Percentiles rank a stretch among this genome's conserved stretches.
Conservation (phyloP, 805 yeast species). For the Sugiyamaella valdiviana region DNA sequence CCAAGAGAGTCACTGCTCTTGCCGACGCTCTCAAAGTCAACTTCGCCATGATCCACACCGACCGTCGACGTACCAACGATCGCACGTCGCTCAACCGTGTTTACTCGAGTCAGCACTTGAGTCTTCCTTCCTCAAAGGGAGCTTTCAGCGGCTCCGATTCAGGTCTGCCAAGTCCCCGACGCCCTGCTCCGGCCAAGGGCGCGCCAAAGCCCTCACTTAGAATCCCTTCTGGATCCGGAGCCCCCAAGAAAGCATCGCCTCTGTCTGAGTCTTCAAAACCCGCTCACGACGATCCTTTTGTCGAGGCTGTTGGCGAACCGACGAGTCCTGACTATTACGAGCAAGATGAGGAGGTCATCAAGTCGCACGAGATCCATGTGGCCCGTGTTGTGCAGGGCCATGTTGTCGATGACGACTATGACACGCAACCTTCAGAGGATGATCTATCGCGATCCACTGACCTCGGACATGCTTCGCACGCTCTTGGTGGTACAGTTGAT, state of each 20-base stretch:
- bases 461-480: conserved; percentile 38
- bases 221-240: background rate
- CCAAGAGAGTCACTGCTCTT: conserved; percentile 93
- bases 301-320: background rate
- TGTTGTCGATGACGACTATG: conserved; percentile 81
- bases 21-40: conserved; percentile 96
- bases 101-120: conserved; percentile 4
- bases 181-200: background rate
- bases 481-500: conserved; percentile 75
- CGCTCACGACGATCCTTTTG: background rate
- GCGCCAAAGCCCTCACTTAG: background rate
- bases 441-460: conserved; percentile 4
- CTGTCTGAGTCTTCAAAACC: background rate
- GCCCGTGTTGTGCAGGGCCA: conserved; percentile 96
- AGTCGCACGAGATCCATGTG: conserved; percentile 57
- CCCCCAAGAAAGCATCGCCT: background rate
- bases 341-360: conserved; percentile 24
- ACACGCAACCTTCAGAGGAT: conserved; percentile 6
- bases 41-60: conserved; percentile 99
- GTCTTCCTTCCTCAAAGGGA: background rate
- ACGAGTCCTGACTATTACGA: conserved; percentile 12
- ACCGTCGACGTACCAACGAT: conserved; percentile 84
- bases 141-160: background rate
- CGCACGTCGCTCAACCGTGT: conserved; percentile 30
- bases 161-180: background rate